Evolutionary conservation across 371 early-diverging fungal genomes (phyloP).

Genomic region (Mucor irregularis): DNA sequence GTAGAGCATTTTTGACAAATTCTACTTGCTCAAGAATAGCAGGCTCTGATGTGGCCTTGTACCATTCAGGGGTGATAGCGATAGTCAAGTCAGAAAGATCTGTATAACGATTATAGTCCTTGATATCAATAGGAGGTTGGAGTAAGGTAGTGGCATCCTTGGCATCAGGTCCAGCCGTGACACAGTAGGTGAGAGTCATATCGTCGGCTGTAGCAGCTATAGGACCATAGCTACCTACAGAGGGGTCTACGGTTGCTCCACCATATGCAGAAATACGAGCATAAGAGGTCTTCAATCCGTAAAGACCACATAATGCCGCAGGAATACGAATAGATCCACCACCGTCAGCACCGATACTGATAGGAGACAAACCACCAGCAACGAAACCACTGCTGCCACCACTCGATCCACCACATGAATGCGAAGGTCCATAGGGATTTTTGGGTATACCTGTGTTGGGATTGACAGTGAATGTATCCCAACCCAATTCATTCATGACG

Average conservation of each 20-base stretch:
- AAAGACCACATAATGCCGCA: conserved; percentile 69
- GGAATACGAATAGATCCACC: conserved; percentile 75
- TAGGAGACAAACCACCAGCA: conserved; percentile 62
- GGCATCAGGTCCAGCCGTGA: conserved; percentile 64
- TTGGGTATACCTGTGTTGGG: conserved; percentile 60
- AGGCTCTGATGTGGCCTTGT: conserved; percentile 19
- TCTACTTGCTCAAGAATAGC: conserved; percentile 47
- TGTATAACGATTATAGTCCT: conserved; percentile 19
- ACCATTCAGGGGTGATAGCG: conserved; percentile 29
- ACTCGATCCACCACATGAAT: conserved; percentile 72
- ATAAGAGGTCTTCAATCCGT: conserved; percentile 73
- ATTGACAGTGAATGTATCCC: conserved; percentile 56
- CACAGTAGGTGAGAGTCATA: conserved; percentile 60
- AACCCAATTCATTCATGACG: conserved; percentile 67
- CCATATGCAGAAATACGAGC: conserved; percentile 62
- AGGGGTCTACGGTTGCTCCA: conserved; percentile 46
- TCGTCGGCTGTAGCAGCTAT: conserved; percentile 67
- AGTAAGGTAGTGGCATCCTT: conserved; percentile 24
- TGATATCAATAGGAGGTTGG: conserved; percentile 25
- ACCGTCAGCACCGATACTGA: conserved; percentile 75
- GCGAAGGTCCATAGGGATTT: conserved; percentile 63
- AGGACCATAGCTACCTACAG: conserved; percentile 63
- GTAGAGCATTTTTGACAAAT: conserved; percentile 39
- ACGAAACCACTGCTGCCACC: conserved; percentile 70
- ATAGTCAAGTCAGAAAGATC: conserved; percentile 33